These are phyloP conservation scores for Pyrenophora teres DNA, from an alignment of 2,329 filamentous ascomycete species.

Conservation along the genomic window DNA sequence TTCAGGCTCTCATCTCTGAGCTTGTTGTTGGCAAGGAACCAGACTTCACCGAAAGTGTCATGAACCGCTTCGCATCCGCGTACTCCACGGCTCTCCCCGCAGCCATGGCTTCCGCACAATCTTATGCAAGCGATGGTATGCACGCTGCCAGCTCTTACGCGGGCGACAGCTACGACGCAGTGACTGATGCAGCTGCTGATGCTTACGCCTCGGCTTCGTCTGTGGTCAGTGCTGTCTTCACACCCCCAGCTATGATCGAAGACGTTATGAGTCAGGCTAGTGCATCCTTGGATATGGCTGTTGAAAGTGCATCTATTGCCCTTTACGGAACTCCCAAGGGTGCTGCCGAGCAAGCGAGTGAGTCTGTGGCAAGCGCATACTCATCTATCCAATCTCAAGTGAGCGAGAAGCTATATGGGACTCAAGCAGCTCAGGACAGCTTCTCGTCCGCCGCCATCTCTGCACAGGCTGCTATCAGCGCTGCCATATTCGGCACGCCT, in stretches of 20 bases:
- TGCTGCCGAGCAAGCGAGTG: slow-evolving; percentile 58
- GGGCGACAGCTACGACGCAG: slow-evolving; percentile 51
- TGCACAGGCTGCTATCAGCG: slow-evolving; percentile 60
- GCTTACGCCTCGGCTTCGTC: slow-evolving; percentile 54
- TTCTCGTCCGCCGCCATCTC: slow-evolving; percentile 60
- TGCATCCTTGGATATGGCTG: slow-evolving; percentile 61
- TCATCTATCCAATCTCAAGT: slow-evolving; percentile 55
- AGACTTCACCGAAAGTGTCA: slow-evolving; percentile 79
- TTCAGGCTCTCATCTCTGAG: slow-evolving; percentile 76
- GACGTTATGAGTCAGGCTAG: slow-evolving; percentile 62
- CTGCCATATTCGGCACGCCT: slow-evolving; percentile 62
- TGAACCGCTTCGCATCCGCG: slow-evolving; percentile 70
- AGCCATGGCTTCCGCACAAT: slow-evolving; percentile 59
- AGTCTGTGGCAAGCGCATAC: slow-evolving; percentile 59
- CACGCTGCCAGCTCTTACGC: slow-evolving; percentile 57
- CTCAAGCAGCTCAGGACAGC: slow-evolving; percentile 57
- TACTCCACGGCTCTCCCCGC: slow-evolving; percentile 70
- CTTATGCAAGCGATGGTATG: slow-evolving; percentile 54
- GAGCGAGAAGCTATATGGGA: slow-evolving; percentile 62
- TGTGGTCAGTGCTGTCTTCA: slow-evolving; percentile 57
- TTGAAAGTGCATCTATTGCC: slow-evolving; percentile 62
- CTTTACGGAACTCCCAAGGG: slow-evolving; percentile 63
- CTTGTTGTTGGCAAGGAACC: slow-evolving; percentile 77
- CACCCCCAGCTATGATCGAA: slow-evolving; percentile 62
- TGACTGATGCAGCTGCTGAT: slow-evolving; percentile 58